These are phyloP conservation scores for Sugiyamaella castrensis DNA, from an alignment of 1,139 yeast species.

Conservation along the genomic window DNA sequence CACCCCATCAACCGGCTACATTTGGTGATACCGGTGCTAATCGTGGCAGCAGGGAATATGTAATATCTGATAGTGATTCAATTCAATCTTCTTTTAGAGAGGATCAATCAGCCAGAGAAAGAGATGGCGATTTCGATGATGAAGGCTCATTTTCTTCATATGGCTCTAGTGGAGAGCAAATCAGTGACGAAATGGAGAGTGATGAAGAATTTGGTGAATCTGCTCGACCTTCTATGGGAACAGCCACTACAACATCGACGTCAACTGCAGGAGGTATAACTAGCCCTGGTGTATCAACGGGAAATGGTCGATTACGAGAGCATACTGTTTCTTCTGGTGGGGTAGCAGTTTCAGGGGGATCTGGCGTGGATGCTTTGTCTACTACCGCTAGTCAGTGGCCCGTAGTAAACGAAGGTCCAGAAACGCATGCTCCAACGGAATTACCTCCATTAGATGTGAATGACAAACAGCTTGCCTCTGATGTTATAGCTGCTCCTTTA, in stretches of 20 bases:
- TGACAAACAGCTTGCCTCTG: slow-evolving; percentile 65
- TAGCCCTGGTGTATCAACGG: too few species aligned
- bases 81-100: slow-evolving; percentile 2
- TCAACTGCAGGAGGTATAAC: slow-evolving; percentile 3
- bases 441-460: slow-evolving; percentile 49
- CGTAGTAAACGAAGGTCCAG: slow-evolving; percentile 49
- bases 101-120: slow-evolving; percentile 16
- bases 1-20: slow-evolving; percentile 38
- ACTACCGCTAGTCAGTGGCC: slow-evolving; percentile 30
- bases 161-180: slow-evolving; percentile 14
- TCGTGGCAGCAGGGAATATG: slow-evolving; percentile 19
- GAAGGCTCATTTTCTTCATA: slow-evolving; percentile 14
- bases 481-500: slow-evolving; percentile 66
- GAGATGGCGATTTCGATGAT: slow-evolving; percentile 20
- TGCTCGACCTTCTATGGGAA: slow-evolving; percentile 16
- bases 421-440: slow-evolving; percentile 53
- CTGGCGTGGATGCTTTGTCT: slow-evolving; percentile 4
- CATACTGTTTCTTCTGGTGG: not conserved
- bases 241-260: not conserved
- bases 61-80: slow-evolving; percentile 16
- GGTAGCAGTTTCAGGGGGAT: slow-evolving; percentile 11
- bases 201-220: slow-evolving; percentile 25
- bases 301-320: not conserved
- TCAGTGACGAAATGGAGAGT: slow-evolving; percentile 17
- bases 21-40: slow-evolving; percentile 26